A percentile compares a stretch with the other conserved stretches of the same genome.
Evolutionary conservation across 345 rosid species (phyloP).

Genomic region (Eucalyptus erythrocorys): DNA sequence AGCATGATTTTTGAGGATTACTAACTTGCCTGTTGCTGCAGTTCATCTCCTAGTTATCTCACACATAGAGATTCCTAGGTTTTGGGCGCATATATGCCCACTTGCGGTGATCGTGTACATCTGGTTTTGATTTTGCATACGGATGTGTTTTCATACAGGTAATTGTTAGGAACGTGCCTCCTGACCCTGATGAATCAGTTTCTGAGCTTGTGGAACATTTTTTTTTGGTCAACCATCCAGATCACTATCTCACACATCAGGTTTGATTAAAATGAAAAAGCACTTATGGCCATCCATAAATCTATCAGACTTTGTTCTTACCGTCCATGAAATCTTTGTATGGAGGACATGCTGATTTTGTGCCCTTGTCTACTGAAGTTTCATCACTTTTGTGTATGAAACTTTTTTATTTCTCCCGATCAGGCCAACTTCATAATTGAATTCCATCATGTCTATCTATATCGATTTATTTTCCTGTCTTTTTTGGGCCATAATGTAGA

Average conservation of each 20-base stretch:
- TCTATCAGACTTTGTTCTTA: background rate
- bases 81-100: background rate
- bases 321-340: background rate
- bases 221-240: slow-evolving; percentile 87
- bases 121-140: background rate
- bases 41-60: background rate
- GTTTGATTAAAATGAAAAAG: slow-evolving; percentile 14
- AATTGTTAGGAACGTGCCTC: slow-evolving; percentile 77
- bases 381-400: background rate
- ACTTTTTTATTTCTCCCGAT: background rate
- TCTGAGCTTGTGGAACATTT: slow-evolving; percentile 81
- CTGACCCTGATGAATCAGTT: slow-evolving; percentile 85
- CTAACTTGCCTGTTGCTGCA: background rate
- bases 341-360: background rate
- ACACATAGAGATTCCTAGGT: background rate
- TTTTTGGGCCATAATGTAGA: background rate
- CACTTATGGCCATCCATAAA: background rate
- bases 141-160: slow-evolving; percentile 30
- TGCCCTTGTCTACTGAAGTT: background rate
- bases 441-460: background rate
- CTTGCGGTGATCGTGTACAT: background rate
- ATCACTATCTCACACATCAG: slow-evolving; percentile 75
- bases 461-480: background rate
- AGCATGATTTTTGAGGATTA: background rate
- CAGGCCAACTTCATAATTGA: background rate